Conservation (phyloP, 106 monocot genomes). For the Dendrobium catenatum region DNA sequence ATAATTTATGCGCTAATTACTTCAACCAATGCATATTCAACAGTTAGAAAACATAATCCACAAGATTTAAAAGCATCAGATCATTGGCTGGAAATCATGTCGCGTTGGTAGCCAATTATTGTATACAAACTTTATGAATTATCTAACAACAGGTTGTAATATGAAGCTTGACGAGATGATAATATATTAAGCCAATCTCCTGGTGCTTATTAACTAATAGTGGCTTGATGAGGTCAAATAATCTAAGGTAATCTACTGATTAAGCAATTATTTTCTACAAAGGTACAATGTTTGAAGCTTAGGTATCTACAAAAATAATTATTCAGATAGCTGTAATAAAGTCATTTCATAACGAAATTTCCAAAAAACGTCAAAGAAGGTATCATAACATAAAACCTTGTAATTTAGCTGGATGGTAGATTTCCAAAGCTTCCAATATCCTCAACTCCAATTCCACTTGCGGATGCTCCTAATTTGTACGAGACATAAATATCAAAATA, state of each 20-base stretch:
- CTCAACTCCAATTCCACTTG: conserved; percentile 80
- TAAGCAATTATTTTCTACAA: background rate
- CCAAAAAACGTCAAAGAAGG: background rate
- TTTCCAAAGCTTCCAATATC: conserved; percentile 73
- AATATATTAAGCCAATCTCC: background rate
- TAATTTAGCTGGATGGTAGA: conserved; percentile 60
- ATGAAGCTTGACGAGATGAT: too few relatives aligned
- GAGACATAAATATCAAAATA: background rate
- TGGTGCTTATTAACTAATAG: background rate
- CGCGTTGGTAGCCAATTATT: background rate
- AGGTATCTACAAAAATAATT: background rate
- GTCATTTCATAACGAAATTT: background rate
- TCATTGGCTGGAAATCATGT: background rate
- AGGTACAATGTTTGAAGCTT: background rate
- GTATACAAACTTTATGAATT: background rate
- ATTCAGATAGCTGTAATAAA: background rate
- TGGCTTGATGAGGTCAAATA: background rate
- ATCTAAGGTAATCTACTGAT: background rate
- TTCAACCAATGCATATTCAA: background rate
- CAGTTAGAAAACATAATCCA: background rate
- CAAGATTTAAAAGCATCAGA: background rate
- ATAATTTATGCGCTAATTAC: background rate
- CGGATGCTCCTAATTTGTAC: conserved; percentile 41
- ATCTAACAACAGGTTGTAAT: background rate
- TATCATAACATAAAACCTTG: conserved; percentile 36